Base-by-base conservation (phyloP, 352 stramenopile genomes). In the Thalassiosira mediterranea region DNA sequence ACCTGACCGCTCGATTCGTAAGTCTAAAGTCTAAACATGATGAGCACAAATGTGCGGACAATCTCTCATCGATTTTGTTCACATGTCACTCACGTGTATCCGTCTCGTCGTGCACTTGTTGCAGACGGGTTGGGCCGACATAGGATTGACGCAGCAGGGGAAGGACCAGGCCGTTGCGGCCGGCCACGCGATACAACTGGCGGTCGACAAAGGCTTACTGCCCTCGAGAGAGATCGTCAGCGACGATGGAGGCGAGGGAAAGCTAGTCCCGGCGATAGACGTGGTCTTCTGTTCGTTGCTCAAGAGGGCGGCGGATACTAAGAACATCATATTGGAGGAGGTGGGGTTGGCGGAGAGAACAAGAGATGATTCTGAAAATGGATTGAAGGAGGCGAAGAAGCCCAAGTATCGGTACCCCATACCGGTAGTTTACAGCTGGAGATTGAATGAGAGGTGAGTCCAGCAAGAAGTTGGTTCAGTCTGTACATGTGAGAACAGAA, bases 361-460 rank as follows among this genome's bases (percentile, higher is more conserved):
- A 48, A n/a, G n/a, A n/a, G n/a, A n/a, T n/a, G n/a, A n/a, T n/a
- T 10, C 51, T 23, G 17, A 38, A 17, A n/a, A n/a, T 42, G 15
- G n/a, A 1, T 31, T n/a, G 11, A 54, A 52, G 37, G 42, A 19
- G 29, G 10, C 13, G 60, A 47, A 57, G 1, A 51, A 21, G 10
- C 38, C 38, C 37, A 52, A 67, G 44, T 65, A 71, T 59, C 58
- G 59, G 58, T 76, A 76, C 37, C 47, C 25, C 7, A 86, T 79
- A 40, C 78, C 78, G 25, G 56, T 82, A 17, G 38, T 76, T 8
- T 65, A 73, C 21, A 70, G 62, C 95, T 93, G 92, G 90, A 91
- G 32, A 57, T 84, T 97, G 13, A 97, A 97, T 70, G 93, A 96
- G 79, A 88, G n/a, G n/a, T n/a, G n/a, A n/a, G n/a, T n/a, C n/a